These are phyloP conservation scores for Umbelopsis ramanniana DNA, from an alignment of 192 early-diverging fungal genomes.

Conservation along the genomic window DNA sequence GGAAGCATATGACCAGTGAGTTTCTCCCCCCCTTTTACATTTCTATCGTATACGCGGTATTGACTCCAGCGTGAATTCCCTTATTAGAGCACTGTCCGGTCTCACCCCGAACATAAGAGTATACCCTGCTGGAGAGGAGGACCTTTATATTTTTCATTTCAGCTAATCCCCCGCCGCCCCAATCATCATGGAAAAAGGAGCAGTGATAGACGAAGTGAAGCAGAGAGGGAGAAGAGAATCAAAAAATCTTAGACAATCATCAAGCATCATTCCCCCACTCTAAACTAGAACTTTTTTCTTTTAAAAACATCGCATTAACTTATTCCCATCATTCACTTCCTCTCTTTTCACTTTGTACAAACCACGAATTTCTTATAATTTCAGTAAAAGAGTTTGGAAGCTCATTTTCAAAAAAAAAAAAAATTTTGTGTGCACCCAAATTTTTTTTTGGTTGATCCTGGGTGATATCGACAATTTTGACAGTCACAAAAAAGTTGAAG, in stretches of 20 bases:
- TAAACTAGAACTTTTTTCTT: not conserved
- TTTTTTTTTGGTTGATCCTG: not conserved
- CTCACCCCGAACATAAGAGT: slow-evolving; percentile 24
- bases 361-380: no score
- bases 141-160: no score
- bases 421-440: not conserved
- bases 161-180: no score
- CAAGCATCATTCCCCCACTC: not conserved
- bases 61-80: not conserved
- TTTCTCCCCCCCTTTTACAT: not conserved
- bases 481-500: slow-evolving; percentile 2
- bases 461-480: not conserved
- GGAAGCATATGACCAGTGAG: slow-evolving; percentile 43
- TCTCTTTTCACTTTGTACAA: no score
- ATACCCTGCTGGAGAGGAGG: no score
- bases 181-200: no score
- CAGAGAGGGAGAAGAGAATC: not conserved
- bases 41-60: not conserved
- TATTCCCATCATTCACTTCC: no score
- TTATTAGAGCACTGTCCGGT: slow-evolving; percentile 39
- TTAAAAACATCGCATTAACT: not conserved
- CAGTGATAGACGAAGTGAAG: no score
- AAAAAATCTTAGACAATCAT: slow-evolving; percentile 8
- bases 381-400: no score
- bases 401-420: not conserved